phyloP scores from a whole-genome alignment of 2,329 filamentous ascomycete species.

The Pyrenophora tritici-repentis region DNA sequence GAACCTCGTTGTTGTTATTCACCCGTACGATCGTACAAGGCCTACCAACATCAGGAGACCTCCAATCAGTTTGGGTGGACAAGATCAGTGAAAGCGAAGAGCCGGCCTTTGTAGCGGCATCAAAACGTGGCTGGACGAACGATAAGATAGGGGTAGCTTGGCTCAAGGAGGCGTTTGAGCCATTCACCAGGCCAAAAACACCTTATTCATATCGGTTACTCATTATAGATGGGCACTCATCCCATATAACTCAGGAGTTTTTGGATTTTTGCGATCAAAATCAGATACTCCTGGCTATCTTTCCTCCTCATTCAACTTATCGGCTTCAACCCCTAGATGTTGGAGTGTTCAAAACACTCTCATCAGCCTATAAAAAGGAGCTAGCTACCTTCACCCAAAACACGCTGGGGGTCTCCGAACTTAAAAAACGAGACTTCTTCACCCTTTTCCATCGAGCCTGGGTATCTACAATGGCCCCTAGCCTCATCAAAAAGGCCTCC shows the following conservation, averaged over 20 bases:
- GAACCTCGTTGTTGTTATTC: too few relatives aligned
- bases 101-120: neutral
- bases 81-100: neutral
- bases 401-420: neutral
- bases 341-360: neutral
- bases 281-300: neutral
- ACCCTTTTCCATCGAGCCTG: conserved; percentile 8
- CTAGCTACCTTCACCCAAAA: neutral
- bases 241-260: neutral
- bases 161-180: neutral
- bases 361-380: neutral
- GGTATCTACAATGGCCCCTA: neutral
- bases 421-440: conserved; percentile 2
- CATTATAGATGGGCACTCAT: neutral
- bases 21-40: too few relatives aligned
- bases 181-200: neutral
- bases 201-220: neutral
- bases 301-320: neutral
- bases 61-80: conserved; percentile 11
- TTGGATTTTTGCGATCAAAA: neutral
- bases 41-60: too few relatives aligned
- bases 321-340: neutral
- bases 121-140: neutral
- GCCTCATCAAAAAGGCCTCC: conserved; percentile 2
- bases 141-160: neutral